These are phyloP conservation scores for Alnus rubra DNA, from an alignment of 306 rosid species.

Conservation along the genomic window DNA sequence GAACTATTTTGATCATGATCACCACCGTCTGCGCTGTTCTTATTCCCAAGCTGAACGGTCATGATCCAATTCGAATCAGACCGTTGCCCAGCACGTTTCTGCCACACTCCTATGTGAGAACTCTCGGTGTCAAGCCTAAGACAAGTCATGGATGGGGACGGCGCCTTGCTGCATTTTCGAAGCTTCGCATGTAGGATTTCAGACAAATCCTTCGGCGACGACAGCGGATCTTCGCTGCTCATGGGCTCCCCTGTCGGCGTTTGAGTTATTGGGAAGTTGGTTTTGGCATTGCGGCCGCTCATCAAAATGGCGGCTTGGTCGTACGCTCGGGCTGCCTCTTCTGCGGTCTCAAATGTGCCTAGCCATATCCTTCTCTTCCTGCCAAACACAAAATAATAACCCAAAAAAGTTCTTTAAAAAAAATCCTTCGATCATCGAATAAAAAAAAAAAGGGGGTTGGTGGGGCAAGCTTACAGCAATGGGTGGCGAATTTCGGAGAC, in stretches of 20 bases:
- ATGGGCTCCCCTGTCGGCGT: conserved; percentile 36
- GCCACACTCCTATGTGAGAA: conserved; percentile 90
- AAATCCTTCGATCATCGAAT: no score
- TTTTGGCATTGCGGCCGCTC: conserved; percentile 53
- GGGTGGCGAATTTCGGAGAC: conserved; percentile 62
- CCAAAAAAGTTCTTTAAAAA: no score
- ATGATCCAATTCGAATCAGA: conserved; percentile 79
- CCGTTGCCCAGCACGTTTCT: conserved; percentile 66
- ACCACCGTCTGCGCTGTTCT: background rate
- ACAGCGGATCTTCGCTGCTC: conserved; percentile 15
- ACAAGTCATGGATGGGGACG: conserved; percentile 89
- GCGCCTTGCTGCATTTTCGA: conserved; percentile 62
- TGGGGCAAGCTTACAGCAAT: conserved; percentile 28
- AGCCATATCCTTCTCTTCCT: conserved; percentile 59
- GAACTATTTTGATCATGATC: background rate
- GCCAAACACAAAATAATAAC: background rate
- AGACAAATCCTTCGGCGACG: conserved; percentile 46
- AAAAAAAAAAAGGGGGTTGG: no score
- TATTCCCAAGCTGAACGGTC: conserved; percentile 64
- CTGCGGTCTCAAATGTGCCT: conserved; percentile 57
- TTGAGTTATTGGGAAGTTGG: conserved; percentile 49
- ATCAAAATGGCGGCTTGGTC: conserved; percentile 51
- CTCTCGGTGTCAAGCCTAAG: conserved; percentile 84
- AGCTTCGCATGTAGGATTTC: conserved; percentile 86
- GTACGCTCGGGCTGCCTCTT: conserved; percentile 50